Evolutionary conservation across 768 basidiomycete genomes (phyloP), one percentile per base, ranked within the genome.

Genomic region (Tylopilus felleus): DNA sequence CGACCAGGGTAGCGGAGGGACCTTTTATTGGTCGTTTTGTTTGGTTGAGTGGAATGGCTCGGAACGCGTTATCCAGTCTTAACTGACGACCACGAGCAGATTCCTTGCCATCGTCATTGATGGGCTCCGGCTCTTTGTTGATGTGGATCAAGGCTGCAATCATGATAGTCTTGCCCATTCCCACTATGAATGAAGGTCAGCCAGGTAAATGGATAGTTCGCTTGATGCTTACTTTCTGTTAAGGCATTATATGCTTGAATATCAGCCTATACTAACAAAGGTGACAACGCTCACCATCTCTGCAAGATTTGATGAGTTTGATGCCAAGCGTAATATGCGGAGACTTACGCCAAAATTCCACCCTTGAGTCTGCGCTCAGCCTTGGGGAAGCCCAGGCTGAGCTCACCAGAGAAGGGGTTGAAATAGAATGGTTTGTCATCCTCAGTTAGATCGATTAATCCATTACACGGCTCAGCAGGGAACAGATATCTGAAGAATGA

Each of bases 111-210:
- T 70, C 65, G 1, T 65, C 62, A n/a, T 68, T 60, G 12, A 72
- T 59, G 19, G 73, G 64, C 21, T 82, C 77, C 4, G 75, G 70
- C 6, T 74, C 79, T 43, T 78, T 80, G 59, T 87, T 91, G 12
- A 83, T 85, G 57, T 95, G 93, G 23, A 97, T 88, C 48, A 97
- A 80, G 10, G 92, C 85, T 2, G 93, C 90, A 31, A 97, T 70
- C 90, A 94, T 94, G 59, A 94, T 93, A 1, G 92, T 93, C 73
- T 95, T 95, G 8, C 93, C 93, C 83, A 95, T 88, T n/a, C 92
- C 92, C 92, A 94, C 90, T 92, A 49, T 40, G 12, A 58, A 49
- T 55, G 14, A 51, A 23, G 28, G 47, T 53, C 43, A 60, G 14
- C 27, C 57, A 13, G 48, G 40, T 36, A 33, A 52, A 22, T 17